phyloP scores from a whole-genome alignment of 768 basidiomycete species.

The Boletus rubescentipes region DNA sequence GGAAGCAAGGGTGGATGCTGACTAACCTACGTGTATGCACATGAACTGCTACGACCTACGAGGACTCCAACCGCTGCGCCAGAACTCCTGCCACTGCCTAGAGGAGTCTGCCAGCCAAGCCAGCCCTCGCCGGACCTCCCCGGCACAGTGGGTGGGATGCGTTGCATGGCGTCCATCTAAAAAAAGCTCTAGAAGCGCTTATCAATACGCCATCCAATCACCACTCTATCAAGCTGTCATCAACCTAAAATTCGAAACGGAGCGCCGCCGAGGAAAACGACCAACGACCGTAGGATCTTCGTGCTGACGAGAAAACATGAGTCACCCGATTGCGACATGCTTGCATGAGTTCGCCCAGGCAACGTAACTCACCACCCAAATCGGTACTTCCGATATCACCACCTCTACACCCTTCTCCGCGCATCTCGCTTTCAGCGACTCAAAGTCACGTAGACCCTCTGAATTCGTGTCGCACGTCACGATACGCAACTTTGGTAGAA shows the following conservation, averaged over 20 bases:
- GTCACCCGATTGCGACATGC: background rate
- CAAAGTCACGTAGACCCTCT: constrained; percentile 20
- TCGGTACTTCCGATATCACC: constrained; percentile 27
- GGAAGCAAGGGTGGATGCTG: too few species aligned
- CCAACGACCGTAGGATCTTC: constrained; percentile 37
- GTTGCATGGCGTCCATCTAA: too few species aligned
- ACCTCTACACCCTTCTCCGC: constrained; percentile 30
- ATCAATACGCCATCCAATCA: constrained; percentile 2
- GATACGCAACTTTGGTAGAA: constrained; percentile 35
- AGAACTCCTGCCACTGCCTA: too few species aligned
- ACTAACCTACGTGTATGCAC: too few species aligned
- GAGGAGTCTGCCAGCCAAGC: too few species aligned
- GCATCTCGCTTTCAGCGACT: constrained; percentile 29
- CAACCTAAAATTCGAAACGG: constrained; percentile 36
- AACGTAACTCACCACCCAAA: constrained; percentile 36
- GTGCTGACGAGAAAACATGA: constrained; percentile 21
- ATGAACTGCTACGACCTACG: too few species aligned
- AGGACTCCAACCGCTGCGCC: too few species aligned
- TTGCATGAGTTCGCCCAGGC: too few species aligned
- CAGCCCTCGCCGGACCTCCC: too few species aligned
- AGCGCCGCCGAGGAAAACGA: constrained; percentile 37
- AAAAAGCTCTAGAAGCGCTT: background rate
- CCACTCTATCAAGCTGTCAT: constrained; percentile 25
- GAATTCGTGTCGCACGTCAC: constrained; percentile 37
- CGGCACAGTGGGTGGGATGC: too few species aligned